These are phyloP conservation scores for Aureobasidium sp. DNA, from an alignment of 2,329 filamentous ascomycete species.

Conservation along the genomic window DNA sequence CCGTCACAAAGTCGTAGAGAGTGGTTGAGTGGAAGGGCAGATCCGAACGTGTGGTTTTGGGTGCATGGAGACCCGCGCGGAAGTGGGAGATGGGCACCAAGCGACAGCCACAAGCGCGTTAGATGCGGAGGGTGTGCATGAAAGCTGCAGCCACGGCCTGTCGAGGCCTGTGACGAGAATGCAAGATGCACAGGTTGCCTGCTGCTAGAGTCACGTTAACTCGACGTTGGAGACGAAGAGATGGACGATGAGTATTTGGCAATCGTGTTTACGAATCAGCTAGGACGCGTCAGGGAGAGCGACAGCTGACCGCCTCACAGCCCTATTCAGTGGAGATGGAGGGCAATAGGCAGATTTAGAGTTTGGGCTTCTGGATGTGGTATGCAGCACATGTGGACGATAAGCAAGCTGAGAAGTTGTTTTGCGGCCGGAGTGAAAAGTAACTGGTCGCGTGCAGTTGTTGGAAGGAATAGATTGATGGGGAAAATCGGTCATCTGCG, in stretches of 20 bases:
- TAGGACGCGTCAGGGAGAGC: not conserved
- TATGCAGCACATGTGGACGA: not conserved
- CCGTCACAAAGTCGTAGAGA: not conserved
- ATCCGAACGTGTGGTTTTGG: not conserved
- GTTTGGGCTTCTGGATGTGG: not conserved
- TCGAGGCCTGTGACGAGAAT: not conserved
- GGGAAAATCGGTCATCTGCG: not conserved
- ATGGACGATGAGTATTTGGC: not conserved
- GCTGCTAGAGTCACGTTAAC: not conserved
- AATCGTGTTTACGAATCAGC: not conserved
- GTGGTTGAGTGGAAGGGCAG: not conserved
- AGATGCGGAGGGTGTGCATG: constrained; percentile 1
- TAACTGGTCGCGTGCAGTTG: constrained; percentile 7
- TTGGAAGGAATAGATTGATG: not conserved
- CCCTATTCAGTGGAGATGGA: not conserved
- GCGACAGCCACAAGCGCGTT: constrained; percentile 5
- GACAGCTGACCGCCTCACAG: not conserved
- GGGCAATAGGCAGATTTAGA: not conserved
- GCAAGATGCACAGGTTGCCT: not conserved
- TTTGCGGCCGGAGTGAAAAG: not conserved
- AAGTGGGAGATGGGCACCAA: not conserved
- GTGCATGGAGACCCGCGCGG: not conserved
- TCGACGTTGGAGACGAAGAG: not conserved
- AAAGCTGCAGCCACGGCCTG: constrained; percentile 1
- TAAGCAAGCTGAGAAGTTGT: not conserved